Conservation (phyloP, 768 basidiomycete genomes). For the Chalciporus piperatus region DNA sequence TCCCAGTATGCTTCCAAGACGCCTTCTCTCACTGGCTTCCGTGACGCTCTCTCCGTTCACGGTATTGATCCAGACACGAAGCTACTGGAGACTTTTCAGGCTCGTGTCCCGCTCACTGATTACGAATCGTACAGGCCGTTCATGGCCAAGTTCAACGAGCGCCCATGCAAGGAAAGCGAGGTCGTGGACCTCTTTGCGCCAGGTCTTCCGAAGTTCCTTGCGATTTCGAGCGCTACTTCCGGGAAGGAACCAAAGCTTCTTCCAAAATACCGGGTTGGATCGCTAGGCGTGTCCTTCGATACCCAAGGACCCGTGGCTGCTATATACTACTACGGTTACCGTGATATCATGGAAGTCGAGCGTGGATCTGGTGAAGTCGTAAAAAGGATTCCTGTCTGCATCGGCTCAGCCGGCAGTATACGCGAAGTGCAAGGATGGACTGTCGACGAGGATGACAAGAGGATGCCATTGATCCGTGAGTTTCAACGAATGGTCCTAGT, state of each 20-base stretch:
- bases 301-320: too few species aligned
- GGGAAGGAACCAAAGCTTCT: constrained; percentile 12
- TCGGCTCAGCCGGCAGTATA: neutral
- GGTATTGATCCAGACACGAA: neutral
- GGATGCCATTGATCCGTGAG: constrained; percentile 5
- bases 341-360: neutral
- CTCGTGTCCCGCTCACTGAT: constrained; percentile 10
- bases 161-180: constrained; percentile 6
- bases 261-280: neutral
- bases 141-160: constrained; percentile 6
- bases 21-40: constrained; percentile 5
- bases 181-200: constrained; percentile 15
- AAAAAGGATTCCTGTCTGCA: neutral
- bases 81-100: constrained; percentile 6
- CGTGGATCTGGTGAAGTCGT: neutral
- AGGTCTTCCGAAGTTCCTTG: constrained; percentile 10
- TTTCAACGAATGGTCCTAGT: neutral
- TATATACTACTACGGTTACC: neutral
- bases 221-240: constrained; percentile 14
- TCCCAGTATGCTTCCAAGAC: constrained; percentile 10
- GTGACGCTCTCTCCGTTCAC: neutral
- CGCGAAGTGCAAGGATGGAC: neutral
- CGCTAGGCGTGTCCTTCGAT: neutral
- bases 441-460: neutral
- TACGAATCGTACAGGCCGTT: constrained; percentile 14